Percentiles rank a stretch among this genome's conserved stretches.
Evolutionary conservation across 345 rosid species (phyloP).

Genomic region (thale cress (Arabidopsis thaliana)): TAIR10.1 NC_003075.7:1261501-1262000

Average conservation of each 20-base stretch:
- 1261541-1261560: conserved; percentile 4
- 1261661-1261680: background rate
- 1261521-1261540: conserved; percentile 2
- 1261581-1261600: conserved; percentile 52
- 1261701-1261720: background rate
- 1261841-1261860: background rate
- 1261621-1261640: conserved; percentile 48
- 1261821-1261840: background rate
- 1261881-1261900: too few relatives aligned
- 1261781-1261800: background rate
- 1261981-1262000: background rate
- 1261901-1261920: too few relatives aligned
- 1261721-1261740: background rate
- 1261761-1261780: too few relatives aligned
- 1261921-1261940: too few relatives aligned
- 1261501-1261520: conserved; percentile 29
- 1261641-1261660: conserved; percentile 31
- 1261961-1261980: background rate
- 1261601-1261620: conserved; percentile 58
- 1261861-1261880: too few relatives aligned
- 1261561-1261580: conserved; percentile 22
- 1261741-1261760: background rate
- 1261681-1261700: background rate
- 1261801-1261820: background rate
- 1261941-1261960: too few relatives aligned